Conservation (phyloP, 257 asterid species). For the Ilex asprella region DNA sequence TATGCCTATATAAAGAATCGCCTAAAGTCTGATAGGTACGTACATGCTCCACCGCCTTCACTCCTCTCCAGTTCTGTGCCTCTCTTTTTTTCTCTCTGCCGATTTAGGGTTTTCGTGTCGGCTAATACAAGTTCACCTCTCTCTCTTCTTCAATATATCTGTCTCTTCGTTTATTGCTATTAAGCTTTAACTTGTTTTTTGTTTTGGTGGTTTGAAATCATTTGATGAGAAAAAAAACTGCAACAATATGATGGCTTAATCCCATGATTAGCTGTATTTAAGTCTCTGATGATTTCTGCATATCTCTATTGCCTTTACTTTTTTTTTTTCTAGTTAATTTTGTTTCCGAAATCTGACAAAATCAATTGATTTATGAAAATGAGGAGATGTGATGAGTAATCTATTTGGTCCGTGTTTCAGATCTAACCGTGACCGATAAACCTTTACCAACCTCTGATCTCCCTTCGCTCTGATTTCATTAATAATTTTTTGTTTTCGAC, state of each 20-base stretch:
- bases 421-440: slow-evolving; percentile 42
- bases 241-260: slow-evolving; percentile 35
- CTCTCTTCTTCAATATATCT: not conserved
- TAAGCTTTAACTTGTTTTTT: not conserved
- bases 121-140: slow-evolving; percentile 1
- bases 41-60: no score
- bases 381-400: slow-evolving; percentile 45
- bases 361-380: not conserved
- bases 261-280: slow-evolving; percentile 65
- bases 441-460: slow-evolving; percentile 57
- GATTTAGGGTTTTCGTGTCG: no score
- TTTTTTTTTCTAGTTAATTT: no score
- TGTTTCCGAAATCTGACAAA: not conserved
- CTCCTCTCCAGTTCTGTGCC: no score
- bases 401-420: slow-evolving; percentile 80
- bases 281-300: slow-evolving; percentile 69
- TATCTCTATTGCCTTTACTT: not conserved
- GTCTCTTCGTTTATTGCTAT: not conserved
- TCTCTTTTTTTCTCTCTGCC: no score
- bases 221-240: slow-evolving; percentile 45
- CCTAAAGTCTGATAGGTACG: no score
- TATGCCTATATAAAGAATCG: no score
- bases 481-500: no score
- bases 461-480: not conserved
- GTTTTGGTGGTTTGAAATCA: slow-evolving; percentile 25